Evolutionary conservation across 129 eudicot genomes (phyloP).

Genomic region (Ambrosia artemisiifolia): DNA sequence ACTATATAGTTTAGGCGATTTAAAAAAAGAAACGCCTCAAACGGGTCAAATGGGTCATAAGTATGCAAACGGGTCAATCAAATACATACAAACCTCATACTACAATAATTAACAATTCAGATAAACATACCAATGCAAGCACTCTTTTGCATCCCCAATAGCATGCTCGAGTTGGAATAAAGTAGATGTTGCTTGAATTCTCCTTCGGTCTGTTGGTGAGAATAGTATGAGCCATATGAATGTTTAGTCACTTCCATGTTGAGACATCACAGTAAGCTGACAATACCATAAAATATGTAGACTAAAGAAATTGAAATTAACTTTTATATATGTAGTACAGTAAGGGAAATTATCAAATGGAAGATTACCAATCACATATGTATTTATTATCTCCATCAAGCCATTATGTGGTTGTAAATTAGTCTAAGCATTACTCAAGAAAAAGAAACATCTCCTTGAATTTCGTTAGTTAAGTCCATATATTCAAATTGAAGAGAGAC

Average conservation of each 20-base stretch:
- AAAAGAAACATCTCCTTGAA: slow-evolving; percentile 88
- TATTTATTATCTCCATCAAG: slow-evolving; percentile 95
- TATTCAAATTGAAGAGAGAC: slow-evolving; percentile 82
- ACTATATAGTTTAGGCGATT: no score
- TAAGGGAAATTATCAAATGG: neutral
- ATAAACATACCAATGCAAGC: no score
- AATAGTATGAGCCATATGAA: slow-evolving; percentile 71
- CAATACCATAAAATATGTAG: neutral
- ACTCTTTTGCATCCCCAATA: no score
- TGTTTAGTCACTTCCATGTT: slow-evolving; percentile 81
- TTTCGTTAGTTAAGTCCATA: slow-evolving; percentile 94
- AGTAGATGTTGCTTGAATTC: no score
- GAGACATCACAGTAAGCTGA: slow-evolving; percentile 39
- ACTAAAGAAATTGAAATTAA: slow-evolving; percentile 1
- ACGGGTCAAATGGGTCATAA: no score
- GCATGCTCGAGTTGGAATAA: no score
- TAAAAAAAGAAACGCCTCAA: no score
- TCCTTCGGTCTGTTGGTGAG: slow-evolving; percentile 38
- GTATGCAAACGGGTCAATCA: no score
- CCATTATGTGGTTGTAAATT: slow-evolving; percentile 74
- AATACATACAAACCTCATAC: no score
- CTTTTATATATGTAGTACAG: neutral
- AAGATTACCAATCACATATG: slow-evolving; percentile 81
- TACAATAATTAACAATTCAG: no score
- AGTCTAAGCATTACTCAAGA: slow-evolving; percentile 88